These are phyloP conservation scores for Austroboletus eburneus DNA, from an alignment of 768 basidiomycete species.

Conservation along the genomic window DNA sequence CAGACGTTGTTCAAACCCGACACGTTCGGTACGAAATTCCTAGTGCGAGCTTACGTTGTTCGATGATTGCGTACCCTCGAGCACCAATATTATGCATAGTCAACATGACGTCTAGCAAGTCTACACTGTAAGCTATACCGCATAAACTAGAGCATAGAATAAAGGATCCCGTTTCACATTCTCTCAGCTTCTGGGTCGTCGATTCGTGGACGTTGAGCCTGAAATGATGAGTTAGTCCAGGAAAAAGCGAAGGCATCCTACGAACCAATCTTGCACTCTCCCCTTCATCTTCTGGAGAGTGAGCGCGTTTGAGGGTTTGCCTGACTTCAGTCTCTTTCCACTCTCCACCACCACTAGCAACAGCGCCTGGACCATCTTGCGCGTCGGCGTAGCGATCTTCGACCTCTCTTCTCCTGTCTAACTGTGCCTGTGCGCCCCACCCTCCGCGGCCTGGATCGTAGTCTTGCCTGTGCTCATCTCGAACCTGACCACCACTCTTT, in stretches of 20 bases:
- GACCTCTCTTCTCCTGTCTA: slow-evolving; percentile 73
- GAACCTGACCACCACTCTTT: slow-evolving; percentile 93
- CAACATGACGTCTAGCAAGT: slow-evolving; percentile 14
- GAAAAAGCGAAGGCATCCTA: slow-evolving; percentile 8
- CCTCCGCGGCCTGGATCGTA: slow-evolving; percentile 96
- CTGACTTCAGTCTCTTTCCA: slow-evolving; percentile 67
- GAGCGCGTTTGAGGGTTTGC: slow-evolving; percentile 57
- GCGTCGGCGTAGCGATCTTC: slow-evolving; percentile 85
- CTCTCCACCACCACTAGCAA: slow-evolving; percentile 80
- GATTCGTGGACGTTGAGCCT: slow-evolving; percentile 58
- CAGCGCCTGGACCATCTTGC: slow-evolving; percentile 73
- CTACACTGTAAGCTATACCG: slow-evolving; percentile 5
- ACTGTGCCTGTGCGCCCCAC: slow-evolving; percentile 87
- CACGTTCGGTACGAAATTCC: slow-evolving; percentile 35
- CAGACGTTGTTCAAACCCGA: slow-evolving; percentile 45
- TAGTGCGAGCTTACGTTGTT: slow-evolving; percentile 46
- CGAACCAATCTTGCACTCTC: slow-evolving; percentile 55
- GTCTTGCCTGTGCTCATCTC: slow-evolving; percentile 96
- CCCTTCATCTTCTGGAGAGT: slow-evolving; percentile 77
- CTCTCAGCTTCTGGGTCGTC: slow-evolving; percentile 66
- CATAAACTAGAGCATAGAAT: slow-evolving; percentile 25
- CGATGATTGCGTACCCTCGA: slow-evolving; percentile 33
- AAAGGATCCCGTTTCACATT: slow-evolving; percentile 45
- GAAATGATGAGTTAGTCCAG: slow-evolving; percentile 7
- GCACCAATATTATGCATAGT: slow-evolving; percentile 11